Evolutionary conservation across 257 asterid species (phyloP).

Genomic region (Jacaranda mimosifolia): DNA sequence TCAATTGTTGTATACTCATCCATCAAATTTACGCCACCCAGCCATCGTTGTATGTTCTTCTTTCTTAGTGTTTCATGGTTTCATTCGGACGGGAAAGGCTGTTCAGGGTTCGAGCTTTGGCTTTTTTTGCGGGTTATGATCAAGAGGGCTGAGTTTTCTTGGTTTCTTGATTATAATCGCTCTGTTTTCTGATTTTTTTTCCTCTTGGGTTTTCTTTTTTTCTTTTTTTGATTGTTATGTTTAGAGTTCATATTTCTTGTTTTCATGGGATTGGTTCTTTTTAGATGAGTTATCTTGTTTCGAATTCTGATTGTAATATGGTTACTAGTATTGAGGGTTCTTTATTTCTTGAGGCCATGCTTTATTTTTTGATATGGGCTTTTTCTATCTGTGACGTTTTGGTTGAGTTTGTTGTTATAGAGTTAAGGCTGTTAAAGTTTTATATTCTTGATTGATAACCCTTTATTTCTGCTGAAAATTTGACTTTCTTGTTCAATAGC

Average conservation of each 20-base stretch:
- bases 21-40: too few relatives aligned
- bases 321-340: not conserved
- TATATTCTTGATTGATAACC: slow-evolving; percentile 18
- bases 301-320: slow-evolving; percentile 15
- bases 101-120: not conserved
- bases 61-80: too few relatives aligned
- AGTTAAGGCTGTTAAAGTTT: slow-evolving; percentile 16
- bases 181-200: slow-evolving; percentile 6
- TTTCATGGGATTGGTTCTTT: slow-evolving; percentile 8
- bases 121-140: slow-evolving; percentile 30
- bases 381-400: not conserved
- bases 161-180: slow-evolving; percentile 29
- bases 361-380: not conserved
- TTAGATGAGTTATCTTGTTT: not conserved
- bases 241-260: not conserved
- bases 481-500: slow-evolving; percentile 26
- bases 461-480: slow-evolving; percentile 6
- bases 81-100: too few relatives aligned
- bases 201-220: not conserved
- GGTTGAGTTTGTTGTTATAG: not conserved
- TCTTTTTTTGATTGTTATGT: not conserved
- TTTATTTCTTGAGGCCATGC: slow-evolving; percentile 1
- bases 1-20: not conserved
- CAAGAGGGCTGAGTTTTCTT: not conserved
- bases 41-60: too few relatives aligned